Percentiles rank a stretch among this genome's conserved stretches.
Evolutionary conservation across 129 eudicot species (phyloP).

Genomic region (Flaveria robusta): DNA sequence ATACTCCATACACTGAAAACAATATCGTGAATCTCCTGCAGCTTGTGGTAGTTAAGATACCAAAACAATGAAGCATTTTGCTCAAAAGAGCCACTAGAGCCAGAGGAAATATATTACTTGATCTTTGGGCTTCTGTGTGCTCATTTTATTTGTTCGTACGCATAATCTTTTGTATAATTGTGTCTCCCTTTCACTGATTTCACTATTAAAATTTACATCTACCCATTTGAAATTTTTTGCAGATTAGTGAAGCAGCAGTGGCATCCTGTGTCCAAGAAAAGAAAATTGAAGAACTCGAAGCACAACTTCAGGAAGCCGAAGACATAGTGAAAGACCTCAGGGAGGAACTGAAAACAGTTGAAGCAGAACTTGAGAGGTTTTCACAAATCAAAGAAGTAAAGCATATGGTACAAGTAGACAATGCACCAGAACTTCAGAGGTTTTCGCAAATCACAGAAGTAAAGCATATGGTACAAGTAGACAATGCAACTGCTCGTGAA

Average conservation of each 20-base stretch:
- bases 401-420: slow-evolving; percentile 29
- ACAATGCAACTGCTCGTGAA: slow-evolving; percentile 21
- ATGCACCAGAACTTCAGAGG: slow-evolving; percentile 49
- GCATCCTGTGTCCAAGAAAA: slow-evolving; percentile 58
- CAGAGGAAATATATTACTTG: background rate
- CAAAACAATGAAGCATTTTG: background rate
- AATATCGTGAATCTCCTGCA: background rate
- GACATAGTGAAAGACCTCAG: slow-evolving; percentile 88
- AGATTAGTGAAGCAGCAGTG: slow-evolving; percentile 68
- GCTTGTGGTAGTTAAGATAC: background rate
- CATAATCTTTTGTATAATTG: background rate
- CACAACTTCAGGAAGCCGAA: slow-evolving; percentile 95
- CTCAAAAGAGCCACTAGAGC: background rate
- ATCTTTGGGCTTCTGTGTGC: background rate
- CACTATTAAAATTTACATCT: background rate
- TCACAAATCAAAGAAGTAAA: slow-evolving; percentile 40
- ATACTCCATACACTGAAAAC: background rate
- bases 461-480: slow-evolving; percentile 34
- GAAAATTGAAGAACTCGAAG: slow-evolving; percentile 90
- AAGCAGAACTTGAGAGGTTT: slow-evolving; percentile 53
- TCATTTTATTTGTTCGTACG: background rate
- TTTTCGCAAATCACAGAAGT: slow-evolving; percentile 37
- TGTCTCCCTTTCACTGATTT: background rate
- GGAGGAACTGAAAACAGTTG: slow-evolving; percentile 66
- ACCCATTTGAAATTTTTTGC: slow-evolving; percentile 28